Evolutionary conservation across 2,329 filamentous ascomycete genomes (phyloP).

Genomic region (Tetracladium maxilliforme): DNA sequence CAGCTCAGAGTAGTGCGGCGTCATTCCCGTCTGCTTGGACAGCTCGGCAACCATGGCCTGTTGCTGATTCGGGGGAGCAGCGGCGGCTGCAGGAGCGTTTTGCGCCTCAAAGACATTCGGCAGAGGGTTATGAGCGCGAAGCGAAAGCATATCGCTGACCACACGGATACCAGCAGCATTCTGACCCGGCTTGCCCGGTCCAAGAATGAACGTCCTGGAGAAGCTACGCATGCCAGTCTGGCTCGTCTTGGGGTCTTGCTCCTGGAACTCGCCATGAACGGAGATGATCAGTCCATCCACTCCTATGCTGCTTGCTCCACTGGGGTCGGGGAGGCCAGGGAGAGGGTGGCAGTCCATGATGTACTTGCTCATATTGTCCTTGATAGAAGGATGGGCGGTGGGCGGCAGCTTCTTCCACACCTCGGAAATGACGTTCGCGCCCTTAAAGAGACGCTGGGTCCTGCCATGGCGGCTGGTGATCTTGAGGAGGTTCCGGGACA

Average conservation of each 20-base stretch:
- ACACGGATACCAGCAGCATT: slow-evolving; percentile 48
- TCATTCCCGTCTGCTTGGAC: slow-evolving; percentile 68
- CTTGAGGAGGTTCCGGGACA: slow-evolving; percentile 63
- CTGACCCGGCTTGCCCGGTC: slow-evolving; percentile 51
- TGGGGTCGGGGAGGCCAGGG: slow-evolving; percentile 55
- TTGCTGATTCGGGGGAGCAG: slow-evolving; percentile 19
- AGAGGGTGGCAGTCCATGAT: slow-evolving; percentile 70
- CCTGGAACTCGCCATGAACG: slow-evolving; percentile 75
- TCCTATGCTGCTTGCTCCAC: slow-evolving; percentile 40
- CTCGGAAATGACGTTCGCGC: slow-evolving; percentile 47
- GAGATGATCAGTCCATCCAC: slow-evolving; percentile 67
- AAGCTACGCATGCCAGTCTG: slow-evolving; percentile 59
- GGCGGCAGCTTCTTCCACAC: slow-evolving; percentile 56
- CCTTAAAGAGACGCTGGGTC: slow-evolving; percentile 50
- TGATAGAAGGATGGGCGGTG: slow-evolving; percentile 62
- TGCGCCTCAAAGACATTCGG: slow-evolving; percentile 13
- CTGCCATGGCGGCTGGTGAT: slow-evolving; percentile 46
- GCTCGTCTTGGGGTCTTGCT: slow-evolving; percentile 42
- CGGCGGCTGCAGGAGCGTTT: slow-evolving; percentile 16
- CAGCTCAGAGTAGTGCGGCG: slow-evolving; percentile 60
- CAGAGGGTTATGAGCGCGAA: slow-evolving; percentile 48
- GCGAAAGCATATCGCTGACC: slow-evolving; percentile 62
- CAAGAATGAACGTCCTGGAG: slow-evolving; percentile 66
- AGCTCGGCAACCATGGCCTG: slow-evolving; percentile 63
- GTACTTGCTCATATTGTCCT: slow-evolving; percentile 54